Conservation (phyloP, 2,329 filamentous ascomycete genomes). For the Neonectria faginata region DNA sequence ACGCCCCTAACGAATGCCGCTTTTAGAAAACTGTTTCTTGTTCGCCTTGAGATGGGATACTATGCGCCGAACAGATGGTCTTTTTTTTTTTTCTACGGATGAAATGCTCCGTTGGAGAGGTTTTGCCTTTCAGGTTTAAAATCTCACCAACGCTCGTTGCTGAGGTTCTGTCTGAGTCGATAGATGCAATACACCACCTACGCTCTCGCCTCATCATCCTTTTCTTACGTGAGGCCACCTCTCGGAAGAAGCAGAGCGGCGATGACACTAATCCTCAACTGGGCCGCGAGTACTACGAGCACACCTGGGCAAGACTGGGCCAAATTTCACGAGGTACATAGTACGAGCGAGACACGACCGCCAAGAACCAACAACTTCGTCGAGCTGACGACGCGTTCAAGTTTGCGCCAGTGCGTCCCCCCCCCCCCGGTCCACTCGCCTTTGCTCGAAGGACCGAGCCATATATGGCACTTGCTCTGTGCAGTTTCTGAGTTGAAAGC, state of each 20-base stretch:
- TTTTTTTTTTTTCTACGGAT: background rate
- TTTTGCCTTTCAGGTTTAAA: slow-evolving; percentile 9
- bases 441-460: slow-evolving; percentile 2
- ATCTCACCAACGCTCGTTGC: slow-evolving; percentile 11
- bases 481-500: background rate
- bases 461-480: background rate
- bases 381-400: slow-evolving; percentile 26
- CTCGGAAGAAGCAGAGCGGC: slow-evolving; percentile 17
- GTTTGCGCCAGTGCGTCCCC: slow-evolving; percentile 9
- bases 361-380: slow-evolving; percentile 16
- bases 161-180: slow-evolving; percentile 12
- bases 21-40: slow-evolving; percentile 13
- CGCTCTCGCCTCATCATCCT: background rate
- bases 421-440: background rate
- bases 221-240: slow-evolving; percentile 26
- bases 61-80: background rate
- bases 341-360: background rate
- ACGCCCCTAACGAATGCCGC: slow-evolving; percentile 22
- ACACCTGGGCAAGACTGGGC: slow-evolving; percentile 10
- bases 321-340: slow-evolving; percentile 5
- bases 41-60: background rate
- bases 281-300: slow-evolving; percentile 23
- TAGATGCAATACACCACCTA: background rate
- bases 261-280: slow-evolving; percentile 26
- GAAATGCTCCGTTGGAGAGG: slow-evolving; percentile 2